Base-by-base conservation (phyloP, 2,329 filamentous ascomycete species). In the Scedosporium aurantiacum region DNA sequence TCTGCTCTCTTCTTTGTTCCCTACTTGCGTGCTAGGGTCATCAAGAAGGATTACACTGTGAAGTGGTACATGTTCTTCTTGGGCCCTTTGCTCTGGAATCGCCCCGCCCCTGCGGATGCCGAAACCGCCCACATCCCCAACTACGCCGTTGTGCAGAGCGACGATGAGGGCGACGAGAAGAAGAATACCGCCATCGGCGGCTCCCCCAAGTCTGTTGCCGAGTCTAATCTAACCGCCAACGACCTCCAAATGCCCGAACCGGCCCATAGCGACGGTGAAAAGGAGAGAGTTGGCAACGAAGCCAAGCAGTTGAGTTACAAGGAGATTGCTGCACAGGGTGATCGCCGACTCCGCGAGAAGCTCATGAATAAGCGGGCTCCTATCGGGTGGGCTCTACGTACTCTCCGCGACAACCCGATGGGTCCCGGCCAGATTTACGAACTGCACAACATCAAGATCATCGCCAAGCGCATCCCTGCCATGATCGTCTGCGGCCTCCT, bases 331-430 rank as follows among this genome's bases (percentile, higher is more conserved):
- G 78, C 75, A 4, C 73, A 84, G 62, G 83, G 80, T 6, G 76
- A 85, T 62, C 78, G 77, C 21, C 78, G 75, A 55, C 79, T 87
- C 67, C 82, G 88, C 70, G 82, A 82, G 23, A 83, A 83, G 67
- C 84, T 93, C 60, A 75, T 82, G 62, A 76, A 82, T 72, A 80
- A 78, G 62, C 75, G 76, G 1, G 87, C 89, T 27, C 88, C 87
- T 58, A 79, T 93, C n/a, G 89, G 85, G 67, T 92, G 89, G 89
- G 90, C 87, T 43, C 89, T 93, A 86, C 87, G 89, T 67, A 83
- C 79, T 58, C 84, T 92, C 21, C 87, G 84, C 70, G 79, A 88
- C 68, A 89, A 91, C 77, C 87, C 84, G 57, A 82, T 90, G 74
- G 87, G 87, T 18, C 72, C 84, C 18, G 90, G 89, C 60, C 79